phyloP scores from a whole-genome alignment of 2,329 filamentous ascomycete genomes.

The Neofusicoccum ribis region DNA sequence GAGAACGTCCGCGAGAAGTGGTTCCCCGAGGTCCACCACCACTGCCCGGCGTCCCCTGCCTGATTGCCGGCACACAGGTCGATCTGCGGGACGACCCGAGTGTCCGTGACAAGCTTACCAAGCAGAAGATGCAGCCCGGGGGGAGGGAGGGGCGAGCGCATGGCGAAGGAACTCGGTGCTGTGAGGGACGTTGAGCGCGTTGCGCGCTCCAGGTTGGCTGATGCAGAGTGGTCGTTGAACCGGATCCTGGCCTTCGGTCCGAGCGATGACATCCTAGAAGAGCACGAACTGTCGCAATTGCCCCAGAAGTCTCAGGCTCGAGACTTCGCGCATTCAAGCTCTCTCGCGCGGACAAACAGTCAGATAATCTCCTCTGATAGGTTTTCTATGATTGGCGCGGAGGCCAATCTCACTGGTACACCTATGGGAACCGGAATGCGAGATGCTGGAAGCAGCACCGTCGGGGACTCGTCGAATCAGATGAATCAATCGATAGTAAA shows the following conservation, averaged over 20 bases:
- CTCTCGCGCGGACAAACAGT: too few relatives aligned
- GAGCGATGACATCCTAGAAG: background rate
- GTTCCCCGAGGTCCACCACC: slow-evolving; percentile 98
- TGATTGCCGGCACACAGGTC: slow-evolving; percentile 96
- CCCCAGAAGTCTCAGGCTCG: background rate
- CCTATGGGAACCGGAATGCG: slow-evolving; percentile 36
- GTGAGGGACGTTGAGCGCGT: slow-evolving; percentile 99
- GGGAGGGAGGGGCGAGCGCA: slow-evolving; percentile 89
- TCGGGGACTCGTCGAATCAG: background rate
- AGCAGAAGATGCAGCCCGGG: slow-evolving; percentile 95
- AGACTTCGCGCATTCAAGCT: background rate
- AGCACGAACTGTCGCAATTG: background rate
- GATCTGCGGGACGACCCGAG: slow-evolving; percentile 88
- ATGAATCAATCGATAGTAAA: too few relatives aligned
- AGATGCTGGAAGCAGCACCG: too few relatives aligned
- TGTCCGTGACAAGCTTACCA: slow-evolving; percentile 86
- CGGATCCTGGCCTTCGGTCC: background rate
- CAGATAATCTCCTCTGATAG: slow-evolving; percentile 40
- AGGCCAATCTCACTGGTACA: slow-evolving; percentile 38
- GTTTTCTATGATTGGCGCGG: slow-evolving; percentile 24
- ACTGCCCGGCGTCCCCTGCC: slow-evolving; percentile 94
- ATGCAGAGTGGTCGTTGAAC: too few relatives aligned
- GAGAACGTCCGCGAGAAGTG: slow-evolving; percentile 99
- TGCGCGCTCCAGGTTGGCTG: slow-evolving; percentile 76
- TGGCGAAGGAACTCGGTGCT: slow-evolving; percentile 93